Evolutionary conservation across 345 rosid species (phyloP).

Genomic region (Raphanus raphanistrum): DNA sequence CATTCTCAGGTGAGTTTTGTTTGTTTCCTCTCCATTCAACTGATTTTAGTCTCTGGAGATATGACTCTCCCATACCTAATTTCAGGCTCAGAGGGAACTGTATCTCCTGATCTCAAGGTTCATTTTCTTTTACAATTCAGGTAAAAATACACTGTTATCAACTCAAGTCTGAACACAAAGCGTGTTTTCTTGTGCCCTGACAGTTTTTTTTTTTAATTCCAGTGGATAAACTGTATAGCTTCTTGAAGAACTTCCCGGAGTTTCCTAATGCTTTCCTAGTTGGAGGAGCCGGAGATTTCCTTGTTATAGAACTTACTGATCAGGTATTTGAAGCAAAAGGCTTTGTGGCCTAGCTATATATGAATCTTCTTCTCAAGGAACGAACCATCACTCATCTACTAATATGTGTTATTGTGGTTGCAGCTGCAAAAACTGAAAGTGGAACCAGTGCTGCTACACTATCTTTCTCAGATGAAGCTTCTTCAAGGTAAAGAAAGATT

Average conservation of each 20-base stretch:
- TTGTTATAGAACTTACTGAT: constrained; percentile 90
- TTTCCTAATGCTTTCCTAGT: constrained; percentile 86
- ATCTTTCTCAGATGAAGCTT: constrained; percentile 73
- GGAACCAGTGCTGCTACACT: constrained; percentile 93
- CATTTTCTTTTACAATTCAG: constrained; percentile 85
- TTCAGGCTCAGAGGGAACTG: constrained; percentile 87
- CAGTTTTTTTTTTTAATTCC: constrained; percentile 30
- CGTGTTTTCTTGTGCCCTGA: constrained; percentile 17
- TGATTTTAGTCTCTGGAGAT: constrained; percentile 9
- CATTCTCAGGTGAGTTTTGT: constrained; percentile 61
- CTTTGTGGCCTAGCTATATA: too few relatives aligned
- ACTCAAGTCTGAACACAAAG: background rate
- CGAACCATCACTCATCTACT: background rate
- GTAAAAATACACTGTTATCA: constrained; percentile 33
- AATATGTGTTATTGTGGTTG: background rate
- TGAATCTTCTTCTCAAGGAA: background rate
- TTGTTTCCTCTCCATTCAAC: constrained; percentile 1
- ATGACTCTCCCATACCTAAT: background rate
- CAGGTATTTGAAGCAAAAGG: constrained; percentile 66
- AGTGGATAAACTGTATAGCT: constrained; percentile 78
- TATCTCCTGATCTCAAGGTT: constrained; percentile 83
- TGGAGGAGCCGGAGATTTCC: constrained; percentile 85
- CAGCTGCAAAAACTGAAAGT: constrained; percentile 98
- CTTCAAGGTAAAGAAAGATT: constrained; percentile 75
- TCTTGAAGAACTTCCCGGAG: constrained; percentile 71